These are phyloP conservation scores for Globisporangium middletonii DNA, from an alignment of 352 stramenopile genomes.

Conservation along the genomic window DNA sequence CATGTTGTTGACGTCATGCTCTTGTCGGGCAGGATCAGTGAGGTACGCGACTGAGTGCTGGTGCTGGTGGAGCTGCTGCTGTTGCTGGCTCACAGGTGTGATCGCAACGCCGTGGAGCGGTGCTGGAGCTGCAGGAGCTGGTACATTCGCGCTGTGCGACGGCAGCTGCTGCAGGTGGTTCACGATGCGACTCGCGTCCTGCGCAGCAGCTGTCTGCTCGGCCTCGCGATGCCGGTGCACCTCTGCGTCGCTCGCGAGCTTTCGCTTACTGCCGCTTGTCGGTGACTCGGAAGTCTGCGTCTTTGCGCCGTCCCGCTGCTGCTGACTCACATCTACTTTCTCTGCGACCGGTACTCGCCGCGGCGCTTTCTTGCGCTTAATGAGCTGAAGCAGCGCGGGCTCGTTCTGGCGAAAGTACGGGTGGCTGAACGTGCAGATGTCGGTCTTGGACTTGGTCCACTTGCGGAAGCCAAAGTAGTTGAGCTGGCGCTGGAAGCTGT, in stretches of 20 bases:
- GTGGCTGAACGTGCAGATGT: slow-evolving; percentile 84
- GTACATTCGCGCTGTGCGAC: slow-evolving; percentile 14
- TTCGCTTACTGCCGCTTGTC: too few species aligned
- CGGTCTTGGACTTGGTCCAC: slow-evolving; percentile 59
- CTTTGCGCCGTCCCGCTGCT: neutral
- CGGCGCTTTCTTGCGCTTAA: slow-evolving; percentile 78
- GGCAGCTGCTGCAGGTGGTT: slow-evolving; percentile 2
- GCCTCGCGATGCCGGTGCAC: too few species aligned
- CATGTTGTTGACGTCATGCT: neutral
- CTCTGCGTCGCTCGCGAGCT: too few species aligned
- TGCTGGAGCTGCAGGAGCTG: slow-evolving; percentile 18
- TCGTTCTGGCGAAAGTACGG: slow-evolving; percentile 73
- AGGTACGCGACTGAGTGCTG: slow-evolving; percentile 6
- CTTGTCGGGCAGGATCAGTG: slow-evolving; percentile 17
- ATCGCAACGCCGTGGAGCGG: slow-evolving; percentile 29
- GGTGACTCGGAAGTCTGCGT: too few species aligned
- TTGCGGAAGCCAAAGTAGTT: slow-evolving; percentile 88
- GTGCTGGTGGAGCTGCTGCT: neutral
- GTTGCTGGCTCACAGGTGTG: slow-evolving; percentile 14
- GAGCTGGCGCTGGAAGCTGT: slow-evolving; percentile 84
- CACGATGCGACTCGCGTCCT: too few species aligned
- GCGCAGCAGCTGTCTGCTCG: too few species aligned
- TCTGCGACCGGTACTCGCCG: slow-evolving; percentile 25
- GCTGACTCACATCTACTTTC: slow-evolving; percentile 6
- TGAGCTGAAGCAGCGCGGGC: slow-evolving; percentile 63